These are phyloP conservation scores for Fusarium clavum DNA, from an alignment of 2,329 filamentous ascomycete genomes.

Conservation along the genomic window DNA sequence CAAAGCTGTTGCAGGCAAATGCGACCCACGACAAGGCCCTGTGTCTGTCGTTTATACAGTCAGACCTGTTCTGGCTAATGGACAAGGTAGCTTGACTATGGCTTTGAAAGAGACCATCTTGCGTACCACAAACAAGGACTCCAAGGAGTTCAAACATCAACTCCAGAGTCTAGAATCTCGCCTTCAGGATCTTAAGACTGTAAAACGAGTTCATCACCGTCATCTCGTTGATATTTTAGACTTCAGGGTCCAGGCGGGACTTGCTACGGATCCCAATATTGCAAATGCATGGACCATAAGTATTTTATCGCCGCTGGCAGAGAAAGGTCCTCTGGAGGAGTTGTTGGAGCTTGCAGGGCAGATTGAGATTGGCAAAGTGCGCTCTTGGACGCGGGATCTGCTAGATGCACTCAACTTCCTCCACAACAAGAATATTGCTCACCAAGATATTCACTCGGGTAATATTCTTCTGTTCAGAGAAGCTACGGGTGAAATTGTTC, in stretches of 20 bases:
- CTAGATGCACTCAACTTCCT: conserved; percentile 89
- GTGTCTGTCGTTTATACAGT: conserved; percentile 78
- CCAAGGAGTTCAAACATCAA: conserved; percentile 76
- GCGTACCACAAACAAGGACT: conserved; percentile 66
- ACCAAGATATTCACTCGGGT: conserved; percentile 82
- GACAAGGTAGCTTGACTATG: conserved; percentile 70
- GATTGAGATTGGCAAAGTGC: conserved; percentile 78
- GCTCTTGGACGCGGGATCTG: conserved; percentile 91
- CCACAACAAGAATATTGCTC: conserved; percentile 84
- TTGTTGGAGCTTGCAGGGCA: conserved; percentile 82
- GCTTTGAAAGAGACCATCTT: conserved; percentile 79
- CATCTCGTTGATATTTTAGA: conserved; percentile 84
- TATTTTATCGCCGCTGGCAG: conserved; percentile 79
- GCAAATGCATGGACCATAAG: conserved; percentile 75
- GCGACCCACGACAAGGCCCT: conserved; percentile 72
- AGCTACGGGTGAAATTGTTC: conserved; percentile 73
- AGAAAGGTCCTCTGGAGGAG: conserved; percentile 85
- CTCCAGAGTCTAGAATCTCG: conserved; percentile 81
- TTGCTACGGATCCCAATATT: conserved; percentile 52
- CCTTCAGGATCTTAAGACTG: conserved; percentile 77
- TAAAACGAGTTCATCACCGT: conserved; percentile 79
- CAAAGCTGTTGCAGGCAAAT: conserved; percentile 76
- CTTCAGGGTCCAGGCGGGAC: conserved; percentile 77
- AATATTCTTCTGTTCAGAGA: conserved; percentile 84
- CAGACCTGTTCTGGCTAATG: conserved; percentile 70